phyloP scores from a whole-genome alignment of 169 alveolate species.

The Plasmodium knowlesi region DNA sequence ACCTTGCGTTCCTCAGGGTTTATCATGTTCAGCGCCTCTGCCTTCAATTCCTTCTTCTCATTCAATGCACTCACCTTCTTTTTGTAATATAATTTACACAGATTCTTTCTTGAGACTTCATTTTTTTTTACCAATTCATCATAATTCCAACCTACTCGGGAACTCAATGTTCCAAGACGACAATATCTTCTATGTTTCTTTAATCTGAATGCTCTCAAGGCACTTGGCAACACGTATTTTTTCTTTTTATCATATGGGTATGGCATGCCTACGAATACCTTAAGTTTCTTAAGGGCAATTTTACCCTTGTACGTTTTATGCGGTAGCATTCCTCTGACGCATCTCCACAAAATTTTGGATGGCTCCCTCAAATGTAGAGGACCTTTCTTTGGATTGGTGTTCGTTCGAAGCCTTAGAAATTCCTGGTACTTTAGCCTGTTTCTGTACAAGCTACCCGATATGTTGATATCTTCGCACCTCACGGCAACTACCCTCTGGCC shows the following conservation, averaged over 20 bases:
- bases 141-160: constrained; percentile 94
- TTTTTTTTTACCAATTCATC: constrained; percentile 88
- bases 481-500: constrained; percentile 98
- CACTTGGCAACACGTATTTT: constrained; percentile 94
- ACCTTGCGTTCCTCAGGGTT: constrained; percentile 65
- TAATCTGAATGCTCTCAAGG: constrained; percentile 91
- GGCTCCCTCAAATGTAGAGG: constrained; percentile 98
- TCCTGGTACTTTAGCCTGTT: constrained; percentile 95
- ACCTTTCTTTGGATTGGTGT: constrained; percentile 97
- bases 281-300: constrained; percentile 95
- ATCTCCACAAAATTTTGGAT: constrained; percentile 97
- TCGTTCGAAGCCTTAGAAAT: constrained; percentile 95
- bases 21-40: constrained; percentile 28
- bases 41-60: constrained; percentile 49
- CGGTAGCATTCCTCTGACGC: constrained; percentile 99
- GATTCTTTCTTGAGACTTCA: constrained; percentile 94
- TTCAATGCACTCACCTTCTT: constrained; percentile 81
- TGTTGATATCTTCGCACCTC: constrained; percentile 96
- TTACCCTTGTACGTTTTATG: constrained; percentile 98
- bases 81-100: constrained; percentile 87
- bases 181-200: constrained; percentile 90
- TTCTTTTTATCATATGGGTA: constrained; percentile 94
- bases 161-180: constrained; percentile 92
- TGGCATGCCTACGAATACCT: constrained; percentile 96
- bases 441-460: constrained; percentile 96